Base-by-base conservation (phyloP, 2,329 filamentous ascomycete genomes). In the Bipolaris bicolor region DNA sequence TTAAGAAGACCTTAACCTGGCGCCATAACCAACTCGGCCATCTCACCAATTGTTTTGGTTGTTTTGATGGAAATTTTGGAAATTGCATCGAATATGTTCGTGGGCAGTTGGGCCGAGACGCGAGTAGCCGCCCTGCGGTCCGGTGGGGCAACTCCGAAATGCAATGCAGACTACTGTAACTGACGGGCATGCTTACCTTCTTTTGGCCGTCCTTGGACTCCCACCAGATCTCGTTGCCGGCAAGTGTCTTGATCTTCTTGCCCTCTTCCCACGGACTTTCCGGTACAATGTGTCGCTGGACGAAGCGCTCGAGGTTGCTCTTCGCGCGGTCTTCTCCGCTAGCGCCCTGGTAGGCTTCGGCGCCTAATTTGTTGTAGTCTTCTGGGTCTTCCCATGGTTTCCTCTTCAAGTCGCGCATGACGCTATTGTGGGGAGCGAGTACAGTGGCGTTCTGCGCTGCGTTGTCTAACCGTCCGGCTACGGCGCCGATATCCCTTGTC, bases 351-450 rank as follows among this genome's bases (percentile, higher is more conserved):
- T 97, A 97, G 1, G 89, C 91, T 31, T 87, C 78, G 1, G 83
- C 81, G 0, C 91, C 92, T 3, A 90, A 78, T 1, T 76, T 76
- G 3, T 82, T 79, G 73, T 95, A 94, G 64, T 97, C 92, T 50
- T 83, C 77, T 0, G 90, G 86, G 61, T 93, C 82, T 68, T 88
- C 91, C 91, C 91, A 96, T 0, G 93, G 93, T 76, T 97, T 98
- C 50, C 89, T 83, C 0, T 92, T 90, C 22, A 98, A 80, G 0
- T 78, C 80, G 63, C 90, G 89, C 70, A 99, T 86, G 3, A 88
- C 92, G 16, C 85, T 87, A 81, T 99, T 98, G 52, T 90, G 80
- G 0, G 95, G 95, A 5, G 93, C 94, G 2, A 98, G 86, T 22
- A 98, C 87, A 2, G 92, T 97, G 15, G 90, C 90, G 73, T 94